These are phyloP conservation scores for Epichloe gansuensis DNA, from an alignment of 2,329 filamentous ascomycete species.

Conservation along the genomic window DNA sequence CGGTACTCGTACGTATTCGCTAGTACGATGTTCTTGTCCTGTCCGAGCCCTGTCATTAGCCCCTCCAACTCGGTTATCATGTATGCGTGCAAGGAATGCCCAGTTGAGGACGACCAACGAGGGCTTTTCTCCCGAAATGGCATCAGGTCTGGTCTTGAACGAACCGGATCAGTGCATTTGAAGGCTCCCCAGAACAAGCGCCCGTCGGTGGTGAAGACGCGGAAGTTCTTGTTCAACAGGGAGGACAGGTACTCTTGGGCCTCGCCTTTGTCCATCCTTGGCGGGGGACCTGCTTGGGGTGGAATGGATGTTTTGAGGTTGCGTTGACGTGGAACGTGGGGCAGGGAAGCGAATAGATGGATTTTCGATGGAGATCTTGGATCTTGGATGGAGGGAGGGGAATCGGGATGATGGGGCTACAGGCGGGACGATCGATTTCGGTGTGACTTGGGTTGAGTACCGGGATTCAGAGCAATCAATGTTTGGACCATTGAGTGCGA, in stretches of 20 bases:
- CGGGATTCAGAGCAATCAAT: no score
- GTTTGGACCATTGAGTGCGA: no score
- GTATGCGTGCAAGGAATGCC: no score
- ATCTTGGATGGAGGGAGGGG: neutral
- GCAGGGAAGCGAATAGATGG: neutral
- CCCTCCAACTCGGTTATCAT: neutral
- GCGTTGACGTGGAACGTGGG: neutral
- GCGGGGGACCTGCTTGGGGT: neutral
- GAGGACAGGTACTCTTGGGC: slow-evolving; percentile 45
- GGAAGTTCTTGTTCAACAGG: slow-evolving; percentile 65
- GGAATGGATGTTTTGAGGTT: neutral
- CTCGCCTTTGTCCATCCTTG: slow-evolving; percentile 35
- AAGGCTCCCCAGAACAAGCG: slow-evolving; percentile 83
- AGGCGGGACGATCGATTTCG: neutral
- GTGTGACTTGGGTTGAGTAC: neutral
- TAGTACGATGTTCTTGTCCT: slow-evolving; percentile 85
- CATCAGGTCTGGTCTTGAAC: slow-evolving; percentile 15
- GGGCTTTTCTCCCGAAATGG: no score
- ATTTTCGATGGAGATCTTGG: neutral
- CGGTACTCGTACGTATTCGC: slow-evolving; percentile 83
- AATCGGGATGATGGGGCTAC: neutral
- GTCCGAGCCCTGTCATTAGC: neutral
- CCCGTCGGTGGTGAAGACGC: slow-evolving; percentile 67
- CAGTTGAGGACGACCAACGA: neutral
- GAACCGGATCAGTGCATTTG: slow-evolving; percentile 86